phyloP scores from a whole-genome alignment of 371 early-diverging fungal genomes.

The Mortierella sp. region DNA sequence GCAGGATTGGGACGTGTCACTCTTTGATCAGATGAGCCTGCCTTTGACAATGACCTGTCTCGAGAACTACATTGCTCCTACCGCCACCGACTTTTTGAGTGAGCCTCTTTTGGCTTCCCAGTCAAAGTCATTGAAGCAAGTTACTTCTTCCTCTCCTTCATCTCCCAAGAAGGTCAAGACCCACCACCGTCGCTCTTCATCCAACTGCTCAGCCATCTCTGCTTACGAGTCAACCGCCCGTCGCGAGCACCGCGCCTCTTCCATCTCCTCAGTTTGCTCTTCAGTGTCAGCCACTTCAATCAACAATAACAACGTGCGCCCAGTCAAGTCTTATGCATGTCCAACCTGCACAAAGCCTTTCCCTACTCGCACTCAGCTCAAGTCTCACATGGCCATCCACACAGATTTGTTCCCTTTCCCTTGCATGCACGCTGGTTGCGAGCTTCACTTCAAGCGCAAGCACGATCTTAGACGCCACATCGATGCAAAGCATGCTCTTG shows the following conservation, averaged over 20 bases:
- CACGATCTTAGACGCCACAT: conserved; percentile 48
- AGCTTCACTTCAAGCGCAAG: conserved; percentile 53
- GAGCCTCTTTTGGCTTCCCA: neutral
- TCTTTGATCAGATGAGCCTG: conserved; percentile 45
- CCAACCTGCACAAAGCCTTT: conserved; percentile 47
- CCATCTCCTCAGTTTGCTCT: conserved; percentile 48
- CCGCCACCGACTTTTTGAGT: conserved; percentile 10
- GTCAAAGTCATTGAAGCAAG: conserved; percentile 20
- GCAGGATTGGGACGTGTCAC: conserved; percentile 32
- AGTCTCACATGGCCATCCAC: conserved; percentile 56
- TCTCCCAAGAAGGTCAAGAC: conserved; percentile 17
- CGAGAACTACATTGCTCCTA: conserved; percentile 40
- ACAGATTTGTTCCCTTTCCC: conserved; percentile 49
- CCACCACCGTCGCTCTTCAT: conserved; percentile 42
- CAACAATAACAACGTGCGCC: conserved; percentile 10
- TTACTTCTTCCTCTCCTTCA: conserved; percentile 11
- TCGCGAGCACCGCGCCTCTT: conserved; percentile 50
- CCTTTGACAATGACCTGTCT: conserved; percentile 35
- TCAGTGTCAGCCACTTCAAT: conserved; percentile 13
- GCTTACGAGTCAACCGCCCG: conserved; percentile 44
- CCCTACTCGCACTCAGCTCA: conserved; percentile 52
- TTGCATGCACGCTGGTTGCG: conserved; percentile 38
- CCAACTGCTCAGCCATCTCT: conserved; percentile 39
- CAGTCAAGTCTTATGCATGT: conserved; percentile 45
- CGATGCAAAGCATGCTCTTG: conserved; percentile 49